phyloP scores from a whole-genome alignment of 2,329 filamentous ascomycete genomes.

The Dothistroma pini region DNA sequence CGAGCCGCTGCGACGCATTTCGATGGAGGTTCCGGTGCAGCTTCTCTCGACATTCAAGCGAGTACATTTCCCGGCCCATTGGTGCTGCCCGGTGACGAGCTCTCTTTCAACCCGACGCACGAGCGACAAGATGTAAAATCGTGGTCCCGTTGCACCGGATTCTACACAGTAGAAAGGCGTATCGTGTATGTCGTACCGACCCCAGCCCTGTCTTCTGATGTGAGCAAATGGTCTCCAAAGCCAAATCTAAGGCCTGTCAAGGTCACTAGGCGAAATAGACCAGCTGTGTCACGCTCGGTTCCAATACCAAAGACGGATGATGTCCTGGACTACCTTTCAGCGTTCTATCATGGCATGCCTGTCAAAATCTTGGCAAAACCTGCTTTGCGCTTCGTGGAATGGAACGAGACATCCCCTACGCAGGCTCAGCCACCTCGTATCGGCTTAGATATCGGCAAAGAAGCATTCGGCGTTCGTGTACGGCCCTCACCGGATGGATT shows the following conservation, averaged over 20 bases:
- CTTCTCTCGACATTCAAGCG: slow-evolving; percentile 7
- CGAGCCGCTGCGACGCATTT: not conserved
- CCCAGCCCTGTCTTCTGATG: slow-evolving; percentile 40
- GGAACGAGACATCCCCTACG: slow-evolving; percentile 38
- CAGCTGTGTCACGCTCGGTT: not conserved
- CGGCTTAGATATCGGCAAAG: slow-evolving; percentile 42
- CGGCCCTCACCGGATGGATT: slow-evolving; percentile 47
- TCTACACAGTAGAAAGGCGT: slow-evolving; percentile 46
- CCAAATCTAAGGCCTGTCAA: slow-evolving; percentile 37
- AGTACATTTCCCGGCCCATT: slow-evolving; percentile 55
- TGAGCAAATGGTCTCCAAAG: slow-evolving; percentile 37
- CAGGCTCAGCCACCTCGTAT: slow-evolving; percentile 30
- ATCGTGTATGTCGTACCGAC: slow-evolving; percentile 54
- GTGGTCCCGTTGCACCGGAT: slow-evolving; percentile 45
- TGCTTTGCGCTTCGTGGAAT: slow-evolving; percentile 47
- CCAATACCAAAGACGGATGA: slow-evolving; percentile 24
- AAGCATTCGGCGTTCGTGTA: slow-evolving; percentile 50
- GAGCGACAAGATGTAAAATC: slow-evolving; percentile 51
- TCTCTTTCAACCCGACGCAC: slow-evolving; percentile 52
- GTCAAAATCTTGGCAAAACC: slow-evolving; percentile 44
- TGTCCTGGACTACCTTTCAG: slow-evolving; percentile 43
- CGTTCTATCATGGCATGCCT: slow-evolving; percentile 54
- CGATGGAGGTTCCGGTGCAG: slow-evolving; percentile 6
- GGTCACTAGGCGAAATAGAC: slow-evolving; percentile 32
- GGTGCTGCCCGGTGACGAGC: slow-evolving; percentile 57